phyloP scores from a whole-genome alignment of 2,329 filamentous ascomycete species.

The Botryotinia narcissicola region DNA sequence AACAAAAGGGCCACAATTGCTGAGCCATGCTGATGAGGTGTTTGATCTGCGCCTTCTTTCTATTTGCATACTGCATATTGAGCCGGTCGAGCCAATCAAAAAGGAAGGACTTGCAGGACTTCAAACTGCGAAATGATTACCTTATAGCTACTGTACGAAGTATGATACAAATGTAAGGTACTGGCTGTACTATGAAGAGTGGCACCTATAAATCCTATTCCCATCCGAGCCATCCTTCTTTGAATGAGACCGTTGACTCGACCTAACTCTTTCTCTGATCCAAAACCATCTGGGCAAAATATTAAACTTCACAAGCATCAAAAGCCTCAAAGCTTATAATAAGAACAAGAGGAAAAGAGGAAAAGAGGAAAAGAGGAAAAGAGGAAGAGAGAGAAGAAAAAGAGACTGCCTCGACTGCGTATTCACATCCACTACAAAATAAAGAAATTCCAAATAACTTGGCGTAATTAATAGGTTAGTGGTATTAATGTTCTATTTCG shows the following conservation, averaged over 20 bases:
- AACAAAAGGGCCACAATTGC: not conserved
- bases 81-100: not conserved
- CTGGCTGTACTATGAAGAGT: not conserved
- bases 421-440: not conserved
- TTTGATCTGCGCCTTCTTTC: constrained; percentile 7
- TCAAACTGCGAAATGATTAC: not conserved
- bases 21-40: constrained; percentile 13
- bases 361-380: not conserved
- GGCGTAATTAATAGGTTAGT: constrained; percentile 7
- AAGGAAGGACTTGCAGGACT: not conserved
- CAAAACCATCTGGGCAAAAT: not conserved
- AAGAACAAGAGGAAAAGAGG: not conserved
- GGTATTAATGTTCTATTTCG: not conserved
- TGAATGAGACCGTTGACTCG: not conserved
- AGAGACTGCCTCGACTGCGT: not conserved
- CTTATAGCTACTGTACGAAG: not conserved
- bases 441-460: not conserved
- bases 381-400: not conserved
- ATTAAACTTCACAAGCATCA: not conserved
- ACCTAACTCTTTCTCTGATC: not conserved
- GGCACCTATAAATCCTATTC: not conserved
- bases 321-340: constrained; percentile 1
- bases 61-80: not conserved
- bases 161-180: not conserved
- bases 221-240: not conserved